Evolutionary conservation across 1,139 yeast species (phyloP), one percentile per base, ranked within the genome.

Genomic region (Arxiozyma slooffiae): DNA sequence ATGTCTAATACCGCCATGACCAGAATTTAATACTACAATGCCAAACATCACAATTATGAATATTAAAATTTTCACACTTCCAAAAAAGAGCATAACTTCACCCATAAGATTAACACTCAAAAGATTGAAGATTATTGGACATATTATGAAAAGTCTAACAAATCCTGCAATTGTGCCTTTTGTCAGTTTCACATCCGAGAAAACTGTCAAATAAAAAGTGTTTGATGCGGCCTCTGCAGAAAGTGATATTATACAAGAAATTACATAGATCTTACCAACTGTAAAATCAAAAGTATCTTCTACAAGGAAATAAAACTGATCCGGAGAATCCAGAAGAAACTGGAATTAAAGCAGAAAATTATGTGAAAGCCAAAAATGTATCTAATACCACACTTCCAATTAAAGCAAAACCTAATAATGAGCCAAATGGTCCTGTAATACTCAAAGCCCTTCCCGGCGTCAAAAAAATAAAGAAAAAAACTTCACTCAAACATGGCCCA

Each of bases 261-360:
- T 67, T 80, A 89, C 87, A 65, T 86, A 87, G 34, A 81, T 71
- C 72, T 88, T 76, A 1, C 95, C 95, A 1, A 85, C 71, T 0
- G 94, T 82, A 67, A 85, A 84, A 1, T 96, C 96, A 64, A 87
- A 80, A 0, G 95, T 86, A 57, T 83, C 89, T 63, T 86, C 95
- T 1, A 85, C 88, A 67, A 87, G 86, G 46, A n/a, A 95, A 70
- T 0, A 90, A 78, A 2, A 88, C 81, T 44, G 85, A 72, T 0
- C 87, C 87, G 6, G 85, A 78, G 42, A 82, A 84, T 1, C 95
- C 94, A 50, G 88, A 90, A 23, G 87, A 83, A 17, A 84, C 77
- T 0, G 96, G 94, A 22, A 86, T 80, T 54, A 86, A 74, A 0
- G 95, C 82, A 20, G 86, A 86, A 81, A 87, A 80, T 67, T 88